Percentiles rank a stretch among this genome's conserved stretches.
Evolutionary conservation across 176 grass and related monocot species (phyloP).

Genomic region (Pontederia crassipes): DNA sequence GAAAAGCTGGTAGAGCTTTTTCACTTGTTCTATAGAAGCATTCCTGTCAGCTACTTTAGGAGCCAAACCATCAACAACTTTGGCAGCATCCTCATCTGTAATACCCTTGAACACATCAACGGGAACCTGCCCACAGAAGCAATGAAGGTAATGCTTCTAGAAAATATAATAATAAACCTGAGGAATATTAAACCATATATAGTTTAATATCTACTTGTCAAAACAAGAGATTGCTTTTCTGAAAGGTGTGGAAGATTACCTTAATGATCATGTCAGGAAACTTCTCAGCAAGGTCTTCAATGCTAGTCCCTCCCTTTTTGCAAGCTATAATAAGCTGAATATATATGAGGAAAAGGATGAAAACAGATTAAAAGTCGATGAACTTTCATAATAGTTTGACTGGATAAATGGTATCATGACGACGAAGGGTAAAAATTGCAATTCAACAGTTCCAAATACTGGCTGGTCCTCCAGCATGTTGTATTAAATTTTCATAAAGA

Average conservation of each 20-base stretch:
- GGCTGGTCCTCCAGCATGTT: too few relatives aligned
- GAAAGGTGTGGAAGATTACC: conserved; percentile 13
- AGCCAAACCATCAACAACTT: conserved; percentile 95
- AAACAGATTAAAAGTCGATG: too few relatives aligned
- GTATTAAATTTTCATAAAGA: too few relatives aligned
- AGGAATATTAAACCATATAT: neutral
- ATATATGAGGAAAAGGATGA: too few relatives aligned
- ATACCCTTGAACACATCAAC: conserved; percentile 98
- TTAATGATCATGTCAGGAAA: conserved; percentile 97
- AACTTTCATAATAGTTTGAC: too few relatives aligned
- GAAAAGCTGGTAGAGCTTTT: conserved; percentile 90
- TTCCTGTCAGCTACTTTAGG: conserved; percentile 70
- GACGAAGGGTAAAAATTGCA: too few relatives aligned
- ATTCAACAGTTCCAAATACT: too few relatives aligned
- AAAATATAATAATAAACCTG: conserved; percentile 1
- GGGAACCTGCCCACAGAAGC: conserved; percentile 53
- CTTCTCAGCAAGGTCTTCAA: conserved; percentile 98
- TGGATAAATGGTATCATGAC: too few relatives aligned
- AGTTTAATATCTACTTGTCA: too few relatives aligned
- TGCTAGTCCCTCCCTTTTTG: conserved; percentile 89
- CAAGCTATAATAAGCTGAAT: conserved; percentile 94
- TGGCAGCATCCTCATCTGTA: conserved; percentile 83
- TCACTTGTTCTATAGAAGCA: conserved; percentile 93
- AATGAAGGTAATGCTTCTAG: conserved; percentile 20
- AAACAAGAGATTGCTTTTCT: too few relatives aligned